A percentile compares a stretch with the other conserved stretches of the same genome.
Conservation (phyloP, 306 rosid species). For the Cercis canadensis region DNA sequence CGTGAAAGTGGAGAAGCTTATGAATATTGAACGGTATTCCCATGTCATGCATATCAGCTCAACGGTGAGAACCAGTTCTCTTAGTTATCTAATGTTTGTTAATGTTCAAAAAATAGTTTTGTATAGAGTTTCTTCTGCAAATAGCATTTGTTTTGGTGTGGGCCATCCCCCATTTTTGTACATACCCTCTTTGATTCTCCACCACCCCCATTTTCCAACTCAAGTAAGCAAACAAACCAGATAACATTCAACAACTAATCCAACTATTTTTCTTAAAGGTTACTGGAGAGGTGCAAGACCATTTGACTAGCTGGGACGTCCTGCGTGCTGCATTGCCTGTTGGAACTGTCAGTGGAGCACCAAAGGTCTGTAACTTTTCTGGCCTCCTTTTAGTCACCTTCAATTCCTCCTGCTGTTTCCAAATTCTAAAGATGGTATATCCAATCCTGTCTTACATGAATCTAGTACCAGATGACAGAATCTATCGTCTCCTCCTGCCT, state of each 20-base stretch:
- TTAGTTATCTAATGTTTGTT: neutral
- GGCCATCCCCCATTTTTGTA: no score
- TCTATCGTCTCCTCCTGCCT: no score
- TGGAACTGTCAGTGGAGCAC: slow-evolving; percentile 92
- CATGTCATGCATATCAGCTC: slow-evolving; percentile 99
- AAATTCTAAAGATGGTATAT: no score
- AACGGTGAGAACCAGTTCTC: slow-evolving; percentile 55
- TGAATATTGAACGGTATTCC: slow-evolving; percentile 81
- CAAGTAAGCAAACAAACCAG: neutral
- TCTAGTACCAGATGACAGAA: no score
- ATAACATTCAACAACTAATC: no score
- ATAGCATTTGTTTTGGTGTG: neutral
- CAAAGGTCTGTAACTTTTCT: slow-evolving; percentile 58
- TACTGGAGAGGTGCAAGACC: slow-evolving; percentile 72
- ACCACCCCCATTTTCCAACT: no score
- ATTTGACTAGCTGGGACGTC: slow-evolving; percentile 76
- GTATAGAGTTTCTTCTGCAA: no score
- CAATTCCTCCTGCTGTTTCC: no score
- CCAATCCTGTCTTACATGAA: no score
- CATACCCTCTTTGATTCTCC: no score
- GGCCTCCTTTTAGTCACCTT: neutral
- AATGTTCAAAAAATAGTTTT: slow-evolving; percentile 14
- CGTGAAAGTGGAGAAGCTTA: slow-evolving; percentile 78
- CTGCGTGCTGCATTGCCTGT: slow-evolving; percentile 82
- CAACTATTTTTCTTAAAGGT: slow-evolving; percentile 55